A percentile compares a stretch with the other conserved stretches of the same genome.
Evolutionary conservation across 2,329 filamentous ascomycete species (phyloP).

Genomic region (Xylariaceae sp.): DNA sequence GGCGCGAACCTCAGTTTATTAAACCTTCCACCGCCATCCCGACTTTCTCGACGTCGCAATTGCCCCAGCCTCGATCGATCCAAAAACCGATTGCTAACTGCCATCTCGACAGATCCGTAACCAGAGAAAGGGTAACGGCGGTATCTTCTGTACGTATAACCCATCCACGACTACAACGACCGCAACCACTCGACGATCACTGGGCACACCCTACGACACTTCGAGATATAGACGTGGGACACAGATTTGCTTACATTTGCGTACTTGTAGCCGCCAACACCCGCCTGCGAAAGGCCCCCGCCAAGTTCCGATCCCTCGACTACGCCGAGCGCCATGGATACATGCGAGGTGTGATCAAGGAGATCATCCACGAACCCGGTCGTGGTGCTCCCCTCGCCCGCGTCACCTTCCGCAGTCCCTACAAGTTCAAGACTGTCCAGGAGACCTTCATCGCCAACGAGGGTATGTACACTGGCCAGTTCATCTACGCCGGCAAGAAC

Average conservation of each 20-base stretch:
- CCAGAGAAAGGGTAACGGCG: constrained; percentile 43
- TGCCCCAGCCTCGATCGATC: too few relatives aligned
- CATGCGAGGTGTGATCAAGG: constrained; percentile 94
- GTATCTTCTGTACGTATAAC: constrained; percentile 33
- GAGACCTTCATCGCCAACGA: constrained; percentile 99
- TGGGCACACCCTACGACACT: neutral
- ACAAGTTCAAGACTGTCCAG: constrained; percentile 94
- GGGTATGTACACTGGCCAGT: constrained; percentile 99
- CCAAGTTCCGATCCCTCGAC: constrained; percentile 96
- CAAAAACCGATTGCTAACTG: constrained; percentile 6
- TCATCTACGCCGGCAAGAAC: constrained; percentile 99
- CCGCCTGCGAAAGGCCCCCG: constrained; percentile 90
- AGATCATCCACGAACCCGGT: constrained; percentile 98
- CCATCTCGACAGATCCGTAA: constrained; percentile 51
- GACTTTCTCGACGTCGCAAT: too few relatives aligned
- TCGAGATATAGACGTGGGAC: too few relatives aligned
- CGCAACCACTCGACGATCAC: constrained; percentile 2
- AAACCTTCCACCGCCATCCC: constrained; percentile 4
- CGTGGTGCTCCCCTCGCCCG: constrained; percentile 97
- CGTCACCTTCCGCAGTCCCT: constrained; percentile 95
- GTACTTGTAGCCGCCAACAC: constrained; percentile 64
- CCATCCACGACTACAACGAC: constrained; percentile 2
- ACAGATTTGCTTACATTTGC: constrained; percentile 17
- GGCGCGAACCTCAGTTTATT: neutral
- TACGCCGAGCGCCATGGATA: constrained; percentile 97